Evolutionary conservation across 2,329 filamentous ascomycete species (phyloP).

Genomic region (Achaetomium macrosporum): DNA sequence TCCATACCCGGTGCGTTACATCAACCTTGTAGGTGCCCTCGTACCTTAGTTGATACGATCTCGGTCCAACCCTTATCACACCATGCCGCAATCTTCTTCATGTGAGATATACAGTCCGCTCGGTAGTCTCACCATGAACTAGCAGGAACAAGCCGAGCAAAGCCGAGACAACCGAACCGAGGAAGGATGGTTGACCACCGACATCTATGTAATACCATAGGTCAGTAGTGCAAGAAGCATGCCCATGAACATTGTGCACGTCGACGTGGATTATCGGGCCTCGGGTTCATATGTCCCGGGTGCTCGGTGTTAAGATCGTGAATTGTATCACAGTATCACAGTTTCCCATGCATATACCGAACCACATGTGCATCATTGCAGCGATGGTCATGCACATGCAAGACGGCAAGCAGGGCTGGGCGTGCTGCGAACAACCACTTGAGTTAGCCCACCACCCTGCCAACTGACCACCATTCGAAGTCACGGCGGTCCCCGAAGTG

Average conservation of each 20-base stretch:
- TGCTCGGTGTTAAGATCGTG: background rate
- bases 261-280: background rate
- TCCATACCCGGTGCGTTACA: background rate
- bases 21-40: too few relatives aligned
- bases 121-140: too few relatives aligned
- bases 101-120: too few relatives aligned
- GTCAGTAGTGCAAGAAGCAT: background rate
- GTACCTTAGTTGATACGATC: too few relatives aligned
- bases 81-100: too few relatives aligned
- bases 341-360: constrained; percentile 1
- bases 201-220: background rate
- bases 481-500: background rate
- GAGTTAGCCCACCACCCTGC: too few relatives aligned
- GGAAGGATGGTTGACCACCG: background rate
- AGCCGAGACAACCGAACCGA: too few relatives aligned
- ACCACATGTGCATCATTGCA: background rate
- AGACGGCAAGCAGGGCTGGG: too few relatives aligned
- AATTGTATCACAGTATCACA: background rate
- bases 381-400: background rate
- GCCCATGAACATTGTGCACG: background rate
- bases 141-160: background rate
- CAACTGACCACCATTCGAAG: too few relatives aligned
- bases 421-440: too few relatives aligned
- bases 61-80: too few relatives aligned
- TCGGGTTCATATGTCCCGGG: constrained; percentile 1